These are phyloP conservation scores for Aureobasidium pullulans DNA, from an alignment of 2,329 filamentous ascomycete species.

Conservation along the genomic window DNA sequence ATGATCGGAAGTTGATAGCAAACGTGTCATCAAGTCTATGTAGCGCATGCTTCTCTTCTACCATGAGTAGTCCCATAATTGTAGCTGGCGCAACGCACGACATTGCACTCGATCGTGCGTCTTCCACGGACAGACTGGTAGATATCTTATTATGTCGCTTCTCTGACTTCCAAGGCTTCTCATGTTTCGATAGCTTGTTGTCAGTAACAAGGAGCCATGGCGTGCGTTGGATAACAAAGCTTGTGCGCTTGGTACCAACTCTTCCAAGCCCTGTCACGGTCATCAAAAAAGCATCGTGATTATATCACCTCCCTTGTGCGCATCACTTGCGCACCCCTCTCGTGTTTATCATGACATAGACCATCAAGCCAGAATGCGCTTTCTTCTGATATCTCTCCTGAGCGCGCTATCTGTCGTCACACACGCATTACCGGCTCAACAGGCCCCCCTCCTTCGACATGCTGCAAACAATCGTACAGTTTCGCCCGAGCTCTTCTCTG, in stretches of 20 bases:
- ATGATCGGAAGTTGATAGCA: neutral
- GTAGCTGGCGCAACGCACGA: too few species aligned
- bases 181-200: neutral
- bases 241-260: neutral
- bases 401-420: slow-evolving; percentile 17
- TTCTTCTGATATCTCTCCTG: slow-evolving; percentile 3
- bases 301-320: slow-evolving; percentile 3
- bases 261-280: neutral
- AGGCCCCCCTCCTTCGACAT: slow-evolving; percentile 28
- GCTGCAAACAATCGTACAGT: slow-evolving; percentile 36
- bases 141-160: too few species aligned
- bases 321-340: slow-evolving; percentile 19
- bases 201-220: neutral
- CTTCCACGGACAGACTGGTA: too few species aligned
- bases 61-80: too few species aligned
- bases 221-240: neutral
- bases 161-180: neutral
- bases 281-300: slow-evolving; percentile 3
- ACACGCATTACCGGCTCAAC: slow-evolving; percentile 17
- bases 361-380: slow-evolving; percentile 13
- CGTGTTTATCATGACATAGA: slow-evolving; percentile 15
- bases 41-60: too few species aligned
- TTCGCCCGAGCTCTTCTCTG: slow-evolving; percentile 61
- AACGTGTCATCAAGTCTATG: too few species aligned
- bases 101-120: too few species aligned